Evolutionary conservation across 2,329 filamentous ascomycete species (phyloP), one percentile per base, ranked within the genome.

Genomic region (Ceratocystis ficicola): DNA sequence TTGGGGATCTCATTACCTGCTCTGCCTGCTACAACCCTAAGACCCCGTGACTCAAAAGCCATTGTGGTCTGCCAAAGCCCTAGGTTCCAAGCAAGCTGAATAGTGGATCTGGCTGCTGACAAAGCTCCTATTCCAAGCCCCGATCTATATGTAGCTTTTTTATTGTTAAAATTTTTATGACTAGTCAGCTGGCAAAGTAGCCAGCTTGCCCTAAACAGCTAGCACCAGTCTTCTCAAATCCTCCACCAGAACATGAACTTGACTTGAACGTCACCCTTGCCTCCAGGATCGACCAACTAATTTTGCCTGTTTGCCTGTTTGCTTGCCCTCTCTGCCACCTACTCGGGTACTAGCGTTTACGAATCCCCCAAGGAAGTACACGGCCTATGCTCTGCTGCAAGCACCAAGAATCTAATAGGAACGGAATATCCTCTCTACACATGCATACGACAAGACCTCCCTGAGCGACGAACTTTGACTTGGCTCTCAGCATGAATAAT

Each of bases 41-140:
- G 36, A 50, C 17, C 15, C n/a, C n/a, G 48, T 50, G 48, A 50
- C n/a, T 25, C 12, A 12, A 12, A 41, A 41, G 12, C 3, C 8
- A 22, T 50, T 22, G n/a, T 7, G 10, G 30, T 12, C 36, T 32
- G 30, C 6, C 22, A 3, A 20, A 20, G 12, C 20, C 59, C 59
- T 17, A 17, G 12, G 28, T 44, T 41, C 59, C 20, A 50, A 44
- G 30, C 41, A 15, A 63, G 62, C 62, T 63, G 62, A 63, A 63
- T 30, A 44, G 62, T 63, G 62, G 62, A 36, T 44, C 22, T 3
- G 2, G 20, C n/a, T 6, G 44, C 59, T 30, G 44, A 62, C 17
- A 44, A 25, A 20, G 25, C 22, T 36, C n/a, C 32, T 62, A 28
- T 25, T 25, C 17, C 3, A 36, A 36, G 59, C 1, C 36, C 44